These are phyloP conservation scores for Wickerhamiella parazyma DNA, from an alignment of 805 yeast genomes.

Conservation along the genomic window DNA sequence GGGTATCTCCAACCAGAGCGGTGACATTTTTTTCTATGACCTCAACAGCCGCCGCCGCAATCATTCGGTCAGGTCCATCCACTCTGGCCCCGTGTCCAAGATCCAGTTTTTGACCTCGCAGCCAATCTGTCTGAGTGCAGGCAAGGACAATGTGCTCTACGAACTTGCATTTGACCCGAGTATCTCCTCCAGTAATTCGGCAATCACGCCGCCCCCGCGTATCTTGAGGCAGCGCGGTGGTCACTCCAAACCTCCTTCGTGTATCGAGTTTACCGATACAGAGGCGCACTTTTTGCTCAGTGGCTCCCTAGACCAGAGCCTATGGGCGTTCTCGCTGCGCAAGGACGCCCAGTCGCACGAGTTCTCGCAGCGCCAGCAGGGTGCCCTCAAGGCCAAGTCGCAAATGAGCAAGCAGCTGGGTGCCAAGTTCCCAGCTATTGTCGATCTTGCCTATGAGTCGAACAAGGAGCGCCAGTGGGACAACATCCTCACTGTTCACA, in stretches of 20 bases:
- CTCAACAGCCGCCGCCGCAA: conserved; percentile 57
- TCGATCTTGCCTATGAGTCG: conserved; percentile 54
- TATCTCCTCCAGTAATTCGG: conserved; percentile 39
- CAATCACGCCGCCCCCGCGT: conserved; percentile 79
- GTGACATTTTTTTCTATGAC: conserved; percentile 80
- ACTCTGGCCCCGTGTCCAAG: conserved; percentile 67
- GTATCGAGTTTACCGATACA: conserved; percentile 62
- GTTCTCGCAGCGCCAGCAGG: conserved; percentile 57
- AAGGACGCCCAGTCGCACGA: conserved; percentile 96
- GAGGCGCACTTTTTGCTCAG: conserved; percentile 74
- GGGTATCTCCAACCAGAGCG: conserved; percentile 63
- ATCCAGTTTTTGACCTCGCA: conserved; percentile 77
- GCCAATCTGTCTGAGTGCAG: conserved; percentile 76
- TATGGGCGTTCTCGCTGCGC: conserved; percentile 86
- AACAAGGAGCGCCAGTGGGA: conserved; percentile 87
- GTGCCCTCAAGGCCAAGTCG: conserved; percentile 13
- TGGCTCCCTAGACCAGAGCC: conserved; percentile 70
- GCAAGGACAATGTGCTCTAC: conserved; percentile 79
- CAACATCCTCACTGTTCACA: conserved; percentile 77
- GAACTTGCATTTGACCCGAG: conserved; percentile 93
- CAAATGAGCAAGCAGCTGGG: conserved; percentile 29
- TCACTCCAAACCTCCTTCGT: conserved; percentile 81
- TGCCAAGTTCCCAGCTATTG: conserved; percentile 67
- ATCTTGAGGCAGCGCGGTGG: conserved; percentile 90
- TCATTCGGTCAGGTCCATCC: conserved; percentile 61